phyloP scores from a whole-genome alignment of 306 rosid genomes.

The Coriaria nepalensis region DNA sequence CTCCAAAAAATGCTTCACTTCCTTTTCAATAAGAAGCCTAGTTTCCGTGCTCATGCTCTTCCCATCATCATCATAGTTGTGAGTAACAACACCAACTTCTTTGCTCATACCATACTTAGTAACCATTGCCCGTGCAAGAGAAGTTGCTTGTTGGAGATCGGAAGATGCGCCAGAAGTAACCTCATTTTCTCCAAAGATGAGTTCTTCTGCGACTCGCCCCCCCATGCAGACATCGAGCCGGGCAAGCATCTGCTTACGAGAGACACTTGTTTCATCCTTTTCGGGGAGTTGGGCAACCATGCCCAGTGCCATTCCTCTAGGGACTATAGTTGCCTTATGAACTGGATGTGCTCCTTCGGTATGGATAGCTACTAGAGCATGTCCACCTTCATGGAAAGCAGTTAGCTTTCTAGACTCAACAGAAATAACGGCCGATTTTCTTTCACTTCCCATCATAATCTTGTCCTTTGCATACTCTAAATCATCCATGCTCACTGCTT shows the following conservation, averaged over 20 bases:
- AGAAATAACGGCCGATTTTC: constrained; percentile 71
- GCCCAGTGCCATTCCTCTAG: constrained; percentile 82
- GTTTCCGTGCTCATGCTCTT: constrained; percentile 93
- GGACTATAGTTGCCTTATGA: constrained; percentile 91
- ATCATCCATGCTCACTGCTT: constrained; percentile 71
- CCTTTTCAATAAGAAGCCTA: constrained; percentile 78
- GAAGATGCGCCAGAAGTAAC: constrained; percentile 69
- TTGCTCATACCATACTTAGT: constrained; percentile 82
- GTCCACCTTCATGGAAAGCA: constrained; percentile 91
- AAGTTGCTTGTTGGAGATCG: constrained; percentile 68
- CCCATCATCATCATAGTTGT: constrained; percentile 62
- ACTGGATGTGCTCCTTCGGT: constrained; percentile 77
- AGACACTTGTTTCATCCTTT: constrained; percentile 51
- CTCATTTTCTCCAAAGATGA: constrained; percentile 78
- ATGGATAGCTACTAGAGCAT: constrained; percentile 81
- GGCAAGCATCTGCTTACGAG: constrained; percentile 82
- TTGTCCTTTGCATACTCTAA: constrained; percentile 83
- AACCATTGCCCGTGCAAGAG: constrained; percentile 69
- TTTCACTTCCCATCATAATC: constrained; percentile 90
- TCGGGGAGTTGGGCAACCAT: constrained; percentile 79
- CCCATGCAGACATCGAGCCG: constrained; percentile 80
- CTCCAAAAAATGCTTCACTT: constrained; percentile 54
- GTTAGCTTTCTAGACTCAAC: constrained; percentile 52
- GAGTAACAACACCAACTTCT: constrained; percentile 65
- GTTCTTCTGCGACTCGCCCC: constrained; percentile 87